phyloP scores from a whole-genome alignment of 1,284 basidiomycete genomes.

The Mrakiaceae sp. region DNA sequence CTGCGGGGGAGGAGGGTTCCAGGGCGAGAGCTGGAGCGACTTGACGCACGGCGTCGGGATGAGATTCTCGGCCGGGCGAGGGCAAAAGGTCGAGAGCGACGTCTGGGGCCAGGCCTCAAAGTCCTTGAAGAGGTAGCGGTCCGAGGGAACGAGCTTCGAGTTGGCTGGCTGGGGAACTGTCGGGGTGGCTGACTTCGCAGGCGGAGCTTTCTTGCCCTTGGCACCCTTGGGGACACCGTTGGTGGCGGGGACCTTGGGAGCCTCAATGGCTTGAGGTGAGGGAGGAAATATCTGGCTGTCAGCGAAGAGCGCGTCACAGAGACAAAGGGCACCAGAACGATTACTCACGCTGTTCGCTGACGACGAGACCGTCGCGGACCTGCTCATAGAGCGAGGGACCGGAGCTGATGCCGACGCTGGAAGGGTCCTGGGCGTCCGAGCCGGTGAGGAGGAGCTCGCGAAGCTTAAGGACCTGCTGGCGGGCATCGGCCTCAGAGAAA shows the following conservation, averaged over 20 bases:
- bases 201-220: slow-evolving; percentile 1
- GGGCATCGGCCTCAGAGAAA: slow-evolving; percentile 40
- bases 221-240: slow-evolving; percentile 5
- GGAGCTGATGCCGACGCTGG: slow-evolving; percentile 36
- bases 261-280: background rate
- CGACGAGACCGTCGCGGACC: slow-evolving; percentile 35
- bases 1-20: slow-evolving; percentile 47
- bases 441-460: slow-evolving; percentile 39
- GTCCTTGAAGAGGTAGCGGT: slow-evolving; percentile 35
- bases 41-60: slow-evolving; percentile 34
- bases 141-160: slow-evolving; percentile 21
- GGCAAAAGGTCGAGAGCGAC: slow-evolving; percentile 29
- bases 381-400: slow-evolving; percentile 41
- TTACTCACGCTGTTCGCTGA: slow-evolving; percentile 20
- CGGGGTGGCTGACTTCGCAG: background rate
- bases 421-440: slow-evolving; percentile 32
- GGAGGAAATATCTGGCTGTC: background rate
- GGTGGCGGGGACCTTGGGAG: background rate
- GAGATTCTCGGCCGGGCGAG: slow-evolving; percentile 23
- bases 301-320: background rate
- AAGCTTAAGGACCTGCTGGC: slow-evolving; percentile 39
- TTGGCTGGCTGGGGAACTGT: slow-evolving; percentile 9
- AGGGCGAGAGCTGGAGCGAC: slow-evolving; percentile 42
- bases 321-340: background rate
- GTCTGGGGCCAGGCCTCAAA: slow-evolving; percentile 28